Evolutionary conservation across 177 flowering plant species (phyloP), one percentile per base, ranked within the genome.

Genomic region (Vitis hybrid): DNA sequence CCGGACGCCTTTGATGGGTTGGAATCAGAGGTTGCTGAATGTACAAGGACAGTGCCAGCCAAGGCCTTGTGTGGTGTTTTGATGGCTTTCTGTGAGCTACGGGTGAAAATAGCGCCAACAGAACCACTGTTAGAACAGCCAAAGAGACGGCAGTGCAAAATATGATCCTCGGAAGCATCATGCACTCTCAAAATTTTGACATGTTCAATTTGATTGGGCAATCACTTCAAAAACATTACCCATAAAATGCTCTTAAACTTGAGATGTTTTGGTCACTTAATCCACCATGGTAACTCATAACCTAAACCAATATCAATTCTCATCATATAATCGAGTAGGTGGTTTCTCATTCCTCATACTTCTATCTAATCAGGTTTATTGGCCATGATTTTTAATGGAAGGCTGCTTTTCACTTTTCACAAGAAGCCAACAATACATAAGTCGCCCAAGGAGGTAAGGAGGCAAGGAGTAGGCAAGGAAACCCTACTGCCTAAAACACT

Each of bases 41-140:
- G 86, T 88, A 91, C 45, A 91, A 66, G 55, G 98, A 89, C 60
- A 93, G 76, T 26, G 85, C 81, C 0, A 87, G 64, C 83, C 70
- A 77, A 4, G 84, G 81, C 26, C 39, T 69, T 58, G 74, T 3
- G 31, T 56, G 77, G 75, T 68, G 71, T 29, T 65, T 76, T 45
- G 74, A 51, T 64, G 73, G 65, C n/a, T 75, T 75, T 19, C 52
- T 72, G 60, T 83, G 84, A 51, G 77, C 72, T 10, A 71, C 68
- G 2, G 97, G 93, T 1, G 98, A 87, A 49, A 93, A 60, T 59
- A 90, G 4, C 48, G 98, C 90, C 48, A 93, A 73, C 73, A 93
- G 87, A 65, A 88, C 70, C 1, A 93, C 97, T 0, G 83, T 74
- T 12, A 89, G 52, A 10, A 72, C 73, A 31, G 98, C 93, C 31